Conservation (phyloP, 305 asterid genomes). For the Fraxinus nigra region DNA sequence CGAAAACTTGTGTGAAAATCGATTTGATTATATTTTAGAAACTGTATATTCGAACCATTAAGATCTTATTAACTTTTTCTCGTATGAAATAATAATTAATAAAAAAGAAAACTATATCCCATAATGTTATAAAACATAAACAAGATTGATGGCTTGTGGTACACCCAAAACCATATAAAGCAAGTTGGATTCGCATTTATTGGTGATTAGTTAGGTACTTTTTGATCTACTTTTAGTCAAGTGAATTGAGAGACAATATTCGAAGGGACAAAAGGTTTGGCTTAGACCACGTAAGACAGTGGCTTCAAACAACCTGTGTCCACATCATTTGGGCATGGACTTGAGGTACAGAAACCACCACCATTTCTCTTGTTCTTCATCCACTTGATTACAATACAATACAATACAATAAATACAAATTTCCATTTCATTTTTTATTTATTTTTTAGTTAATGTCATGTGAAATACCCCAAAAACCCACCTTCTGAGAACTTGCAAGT, state of each 20-base stretch:
- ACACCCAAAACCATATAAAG: not conserved
- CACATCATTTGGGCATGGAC: slow-evolving; percentile 29
- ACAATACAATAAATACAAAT: slow-evolving; percentile 13
- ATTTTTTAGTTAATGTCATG: not conserved
- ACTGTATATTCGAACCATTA: not conserved
- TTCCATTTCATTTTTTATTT: not conserved
- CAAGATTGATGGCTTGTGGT: not conserved
- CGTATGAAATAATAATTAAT: no score
- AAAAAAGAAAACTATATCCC: not conserved
- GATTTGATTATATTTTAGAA: not conserved
- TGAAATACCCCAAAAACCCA: slow-evolving; percentile 8
- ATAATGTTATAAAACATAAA: not conserved
- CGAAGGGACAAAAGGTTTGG: slow-evolving; percentile 30
- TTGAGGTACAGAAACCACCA: slow-evolving; percentile 44
- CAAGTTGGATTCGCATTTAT: not conserved
- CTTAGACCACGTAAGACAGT: slow-evolving; percentile 39
- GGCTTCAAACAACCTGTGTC: slow-evolving; percentile 23
- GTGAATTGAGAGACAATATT: not conserved
- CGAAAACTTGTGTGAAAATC: not conserved
- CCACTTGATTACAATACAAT: slow-evolving; percentile 27
- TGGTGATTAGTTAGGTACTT: not conserved
- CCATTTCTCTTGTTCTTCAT: slow-evolving; percentile 27
- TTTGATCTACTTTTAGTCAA: not conserved
- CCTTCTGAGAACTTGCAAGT: not conserved
- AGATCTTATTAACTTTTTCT: no score